Base-by-base conservation (phyloP, 163 green algal genomes). In the Scenedesmus sp. region DNA sequence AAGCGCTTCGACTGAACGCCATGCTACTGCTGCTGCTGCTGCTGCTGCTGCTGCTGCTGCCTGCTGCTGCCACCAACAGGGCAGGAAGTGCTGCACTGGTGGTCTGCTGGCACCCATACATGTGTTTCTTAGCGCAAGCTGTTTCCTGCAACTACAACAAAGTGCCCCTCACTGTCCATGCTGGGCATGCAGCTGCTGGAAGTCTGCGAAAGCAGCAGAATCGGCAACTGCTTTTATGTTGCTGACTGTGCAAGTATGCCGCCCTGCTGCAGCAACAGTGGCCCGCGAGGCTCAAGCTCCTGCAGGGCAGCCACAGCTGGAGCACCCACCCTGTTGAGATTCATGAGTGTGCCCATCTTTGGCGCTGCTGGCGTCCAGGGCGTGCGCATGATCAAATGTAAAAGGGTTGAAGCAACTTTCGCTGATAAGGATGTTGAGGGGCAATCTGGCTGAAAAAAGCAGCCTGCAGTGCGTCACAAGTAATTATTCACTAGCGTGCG, bases 281-380 rank as follows among this genome's bases (percentile, higher is more conserved):
- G n/a, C n/a, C n/a, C n/a, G n/a, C n/a, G n/a, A n/a, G n/a, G n/a
- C n/a, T n/a, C n/a, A n/a, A n/a, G n/a, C n/a, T n/a, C 30, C 65
- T 76, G 65, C 30, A 40, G 65, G 16, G 30, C 30, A 22, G 65
- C 4, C 30, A 20, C 65, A 76, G 65, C 65, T 76, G 65, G 30
- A 40, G 79, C 16, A 35, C 87, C n/a, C 53, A 91, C 87, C 87
- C 87, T 79, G 87, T 86, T 91, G 12, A 91, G 20, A 44, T 91
- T 91, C 42, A 91, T 44, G 30, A 87, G 68, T 16, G 68, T 91
- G 24, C 87, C 87, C 46, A 91, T 83, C 59, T 86, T 91, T 15
- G 87, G 87, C 5, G 76, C 87, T 43, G 81, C 81, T 30, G 87
- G 78, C 44, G 78, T 86, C 76, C 82, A 70, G 44, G 85, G 85